Conservation (phyloP, 441 rosid genomes). For the Bruguiera hainesii region DNA sequence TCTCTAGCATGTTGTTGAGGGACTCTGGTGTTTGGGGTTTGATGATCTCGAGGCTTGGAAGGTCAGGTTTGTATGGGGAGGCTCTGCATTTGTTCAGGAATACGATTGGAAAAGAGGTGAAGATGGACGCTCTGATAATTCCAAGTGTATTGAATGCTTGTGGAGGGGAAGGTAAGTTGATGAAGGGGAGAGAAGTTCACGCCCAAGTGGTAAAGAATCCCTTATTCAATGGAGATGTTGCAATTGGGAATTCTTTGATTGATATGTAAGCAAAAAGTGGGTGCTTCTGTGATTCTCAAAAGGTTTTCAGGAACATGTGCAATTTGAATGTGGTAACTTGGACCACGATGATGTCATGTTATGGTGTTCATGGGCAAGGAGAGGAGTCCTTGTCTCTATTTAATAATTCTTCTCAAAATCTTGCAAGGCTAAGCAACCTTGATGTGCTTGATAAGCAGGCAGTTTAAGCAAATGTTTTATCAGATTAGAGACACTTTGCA, state of each 20-base stretch:
- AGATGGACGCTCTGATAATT: constrained; percentile 15
- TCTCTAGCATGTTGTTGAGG: constrained; percentile 17
- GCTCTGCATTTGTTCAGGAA: constrained; percentile 18
- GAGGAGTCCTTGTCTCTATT: constrained; percentile 18
- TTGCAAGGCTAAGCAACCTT: constrained; percentile 7
- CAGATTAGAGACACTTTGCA: background rate
- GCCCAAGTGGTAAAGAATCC: constrained; percentile 18
- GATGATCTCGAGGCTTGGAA: constrained; percentile 26
- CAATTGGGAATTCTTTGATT: constrained; percentile 25
- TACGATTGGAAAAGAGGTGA: constrained; percentile 18
- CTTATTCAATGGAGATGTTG: constrained; percentile 14
- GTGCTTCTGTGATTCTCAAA: constrained; percentile 22
- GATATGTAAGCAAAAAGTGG: constrained; percentile 27
- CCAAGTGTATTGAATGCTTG: constrained; percentile 24
- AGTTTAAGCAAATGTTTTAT: constrained; percentile 16
- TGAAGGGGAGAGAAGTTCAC: constrained; percentile 25
- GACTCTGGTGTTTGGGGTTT: constrained; percentile 29
- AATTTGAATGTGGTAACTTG: constrained; percentile 21
- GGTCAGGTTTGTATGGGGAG: constrained; percentile 16
- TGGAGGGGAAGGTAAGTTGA: constrained; percentile 25
- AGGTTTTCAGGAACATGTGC: constrained; percentile 16
- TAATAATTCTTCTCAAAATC: constrained; percentile 14
- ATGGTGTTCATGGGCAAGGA: constrained; percentile 31
- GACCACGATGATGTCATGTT: constrained; percentile 28
- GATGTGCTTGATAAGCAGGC: background rate